Base-by-base conservation (phyloP, 257 asterid genomes). In the Lycium ferocissimum region DNA sequence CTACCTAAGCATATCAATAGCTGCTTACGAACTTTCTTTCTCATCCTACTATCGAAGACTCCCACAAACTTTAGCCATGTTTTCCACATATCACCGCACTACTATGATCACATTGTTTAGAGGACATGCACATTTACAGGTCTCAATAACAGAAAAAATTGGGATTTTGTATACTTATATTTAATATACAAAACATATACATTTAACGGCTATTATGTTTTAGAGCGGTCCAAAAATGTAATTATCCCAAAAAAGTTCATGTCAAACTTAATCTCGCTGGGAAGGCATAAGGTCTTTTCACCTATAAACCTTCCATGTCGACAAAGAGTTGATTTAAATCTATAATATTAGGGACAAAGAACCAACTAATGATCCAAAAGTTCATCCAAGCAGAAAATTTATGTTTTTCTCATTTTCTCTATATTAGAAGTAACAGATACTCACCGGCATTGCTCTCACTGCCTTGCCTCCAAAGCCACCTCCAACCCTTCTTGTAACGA, bases 391-490 rank as follows among this genome's bases (percentile, higher is more conserved):
- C 59, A 73, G 40, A 72, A 71, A 38, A 72, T 47, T 47, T 47
- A 73, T 1, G 3, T 20, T 47, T 71, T 73, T n/a, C 2, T 38
- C 53, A 37, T n/a, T 22, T 26, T 65, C 15, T 82, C 18, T 66
- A 35, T 7, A 76, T 4, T 6, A 2, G 40, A 22, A 47, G 59
- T 73, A 76, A 40, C 47, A 76, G 26, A 85, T 80, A 91, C 94
- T 90, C 84, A 94, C 98, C 17, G 92, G 89, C 88, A 91, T 89
- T 83, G 98, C 88, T 87, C 76, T 88, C 18, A 89, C 26, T 65
- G 92, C 89, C 92, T 94, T 94, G 87, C 98, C 98, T 63, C 98
- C 98, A 86, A 94, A 94, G 79, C 98, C 98, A 79, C 98, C 98
- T 49, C 98, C 97, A 80, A 91, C 93, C 86, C 98, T 86, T 89